Percentiles rank a stretch among this genome's conserved stretches.
Conservation (phyloP, 257 asterid species). For the Primulina tabacum region DNA sequence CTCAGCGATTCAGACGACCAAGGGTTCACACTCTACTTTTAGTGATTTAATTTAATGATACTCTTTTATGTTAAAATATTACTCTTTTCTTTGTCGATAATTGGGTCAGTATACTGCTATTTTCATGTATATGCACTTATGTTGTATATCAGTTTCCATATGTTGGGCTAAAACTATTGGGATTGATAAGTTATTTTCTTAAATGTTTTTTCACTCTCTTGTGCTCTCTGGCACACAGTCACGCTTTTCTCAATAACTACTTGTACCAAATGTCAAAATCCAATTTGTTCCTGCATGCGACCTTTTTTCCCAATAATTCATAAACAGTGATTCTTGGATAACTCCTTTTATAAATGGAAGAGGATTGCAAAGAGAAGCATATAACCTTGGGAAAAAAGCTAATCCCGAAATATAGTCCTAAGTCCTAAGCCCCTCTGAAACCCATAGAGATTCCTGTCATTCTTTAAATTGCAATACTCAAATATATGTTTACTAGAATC, state of each 20-base stretch:
- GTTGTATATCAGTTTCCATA: too few relatives aligned
- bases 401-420: too few relatives aligned
- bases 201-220: neutral
- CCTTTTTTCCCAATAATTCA: neutral
- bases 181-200: too few relatives aligned
- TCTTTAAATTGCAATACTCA: too few relatives aligned
- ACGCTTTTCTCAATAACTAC: too few relatives aligned
- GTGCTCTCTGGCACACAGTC: neutral
- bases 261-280: neutral
- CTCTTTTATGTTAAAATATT: neutral
- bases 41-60: neutral
- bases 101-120: neutral
- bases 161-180: too few relatives aligned
- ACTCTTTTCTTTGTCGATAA: neutral
- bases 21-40: conserved; percentile 47
- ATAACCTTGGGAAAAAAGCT: neutral
- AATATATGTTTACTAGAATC: too few relatives aligned
- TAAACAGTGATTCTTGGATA: too few relatives aligned
- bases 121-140: too few relatives aligned
- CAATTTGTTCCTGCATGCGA: neutral
- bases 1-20: conserved; percentile 93
- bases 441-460: too few relatives aligned
- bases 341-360: neutral
- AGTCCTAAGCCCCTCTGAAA: too few relatives aligned
- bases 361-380: too few relatives aligned